A percentile compares a stretch with the other conserved stretches of the same genome.
Conservation (phyloP, 768 basidiomycete genomes). For the Boletus vinaceobasis region DNA sequence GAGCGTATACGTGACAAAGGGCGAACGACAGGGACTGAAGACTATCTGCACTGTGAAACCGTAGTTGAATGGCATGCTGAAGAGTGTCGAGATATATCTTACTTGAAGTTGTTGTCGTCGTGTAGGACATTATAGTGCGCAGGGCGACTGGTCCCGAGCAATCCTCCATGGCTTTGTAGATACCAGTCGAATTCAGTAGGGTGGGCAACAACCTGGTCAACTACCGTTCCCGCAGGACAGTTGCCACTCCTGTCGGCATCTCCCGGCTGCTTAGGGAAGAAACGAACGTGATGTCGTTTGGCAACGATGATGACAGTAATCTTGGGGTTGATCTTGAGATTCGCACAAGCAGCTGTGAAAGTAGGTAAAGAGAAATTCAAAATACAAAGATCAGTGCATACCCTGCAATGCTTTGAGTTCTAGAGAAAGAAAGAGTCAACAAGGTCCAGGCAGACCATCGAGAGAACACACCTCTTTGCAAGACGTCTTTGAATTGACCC, state of each 20-base stretch:
- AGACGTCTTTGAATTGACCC: slow-evolving; percentile 45
- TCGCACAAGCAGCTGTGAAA: slow-evolving; percentile 55
- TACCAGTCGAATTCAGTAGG: slow-evolving; percentile 78
- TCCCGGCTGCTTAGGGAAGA: slow-evolving; percentile 45
- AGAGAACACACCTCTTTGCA: slow-evolving; percentile 49
- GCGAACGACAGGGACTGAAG: slow-evolving; percentile 72
- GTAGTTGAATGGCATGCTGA: slow-evolving; percentile 4
- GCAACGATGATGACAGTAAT: slow-evolving; percentile 81
- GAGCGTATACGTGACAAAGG: slow-evolving; percentile 77
- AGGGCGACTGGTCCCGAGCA: slow-evolving; percentile 72
- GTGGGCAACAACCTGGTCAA: slow-evolving; percentile 67
- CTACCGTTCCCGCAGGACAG: slow-evolving; percentile 73
- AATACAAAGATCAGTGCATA: slow-evolving; percentile 24
- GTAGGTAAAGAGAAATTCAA: slow-evolving; percentile 1
- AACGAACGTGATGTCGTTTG: slow-evolving; percentile 48
- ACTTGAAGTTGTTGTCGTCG: slow-evolving; percentile 63
- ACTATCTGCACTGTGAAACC: slow-evolving; percentile 49
- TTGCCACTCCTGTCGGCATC: slow-evolving; percentile 70
- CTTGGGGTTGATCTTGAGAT: slow-evolving; percentile 54
- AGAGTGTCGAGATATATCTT: neutral
- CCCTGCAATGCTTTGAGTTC: slow-evolving; percentile 63
- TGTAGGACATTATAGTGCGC: slow-evolving; percentile 48
- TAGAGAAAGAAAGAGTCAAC: slow-evolving; percentile 19
- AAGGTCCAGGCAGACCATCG: too few relatives aligned
- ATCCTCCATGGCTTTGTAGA: slow-evolving; percentile 71